Base-by-base conservation (phyloP, 2,329 filamentous ascomycete genomes). In the Fusarium sp. region DNA sequence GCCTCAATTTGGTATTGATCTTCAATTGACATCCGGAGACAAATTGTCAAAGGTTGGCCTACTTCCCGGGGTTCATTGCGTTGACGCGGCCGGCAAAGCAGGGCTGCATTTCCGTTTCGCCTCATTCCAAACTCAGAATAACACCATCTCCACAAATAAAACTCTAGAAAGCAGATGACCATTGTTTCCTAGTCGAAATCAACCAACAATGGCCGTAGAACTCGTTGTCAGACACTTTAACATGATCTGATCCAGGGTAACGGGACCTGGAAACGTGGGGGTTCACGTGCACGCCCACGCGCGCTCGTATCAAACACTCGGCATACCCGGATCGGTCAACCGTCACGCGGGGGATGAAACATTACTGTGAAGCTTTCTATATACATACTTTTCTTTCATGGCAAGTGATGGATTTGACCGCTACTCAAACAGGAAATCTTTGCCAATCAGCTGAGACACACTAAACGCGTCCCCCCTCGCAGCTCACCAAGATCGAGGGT, bases 191-290 rank as follows among this genome's bases (percentile, higher is more conserved):
- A 36, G 20, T 36, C 17, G 30, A 41, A 32, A 24, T 22, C 28
- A 30, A 26, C 32, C 18, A 42, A 51, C 18, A 42, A 32, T 18
- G 4, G 22, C 32, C 13, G 28, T n/a, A 41, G 39, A 26, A 32
- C 41, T 58, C 24, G 36, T 58, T 70, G 18, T 70, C 41, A n/a
- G n/a, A 26, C 18, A 32, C 30, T 52, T 24, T 20, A 28, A 44
- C 18, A 70, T 70, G 67, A 70, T 70, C 47, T 70, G 67, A 70
- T 59, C 45, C 17, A 68, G 59, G 30, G 28, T 51, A 28, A 47
- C 22, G 9, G 47, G 41, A 66, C 15, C 24, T 61, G 48, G 24
- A 18, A 50, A 28, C 41, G 67, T 70, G 67, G 67, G 66, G 67
- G 51, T 47, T 70, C 39, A 70, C 67, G 66, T 70, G 67, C 42